These are phyloP conservation scores for Trichoderma arundinaceum DNA, from an alignment of 2,329 filamentous ascomycete species.

Conservation along the genomic window DNA sequence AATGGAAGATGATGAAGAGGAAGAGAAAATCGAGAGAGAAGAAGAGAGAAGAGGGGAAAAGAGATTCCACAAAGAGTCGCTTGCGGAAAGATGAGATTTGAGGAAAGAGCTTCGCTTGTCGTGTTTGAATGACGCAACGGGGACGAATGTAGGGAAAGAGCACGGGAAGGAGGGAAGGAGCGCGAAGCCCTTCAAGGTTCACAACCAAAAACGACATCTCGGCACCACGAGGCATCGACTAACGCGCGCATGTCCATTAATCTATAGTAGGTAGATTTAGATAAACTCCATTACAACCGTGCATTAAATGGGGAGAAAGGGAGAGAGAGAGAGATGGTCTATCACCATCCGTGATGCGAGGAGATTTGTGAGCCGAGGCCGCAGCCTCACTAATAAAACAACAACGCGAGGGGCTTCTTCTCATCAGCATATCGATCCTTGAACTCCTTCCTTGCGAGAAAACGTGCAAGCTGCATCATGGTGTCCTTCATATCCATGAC, in stretches of 20 bases:
- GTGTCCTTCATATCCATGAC: slow-evolving; percentile 96
- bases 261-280: not conserved
- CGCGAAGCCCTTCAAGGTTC: not conserved
- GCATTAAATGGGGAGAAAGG: not conserved
- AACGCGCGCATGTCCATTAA: not conserved
- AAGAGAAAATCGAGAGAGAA: slow-evolving; percentile 30
- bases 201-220: not conserved
- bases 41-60: slow-evolving; percentile 31
- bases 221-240: not conserved
- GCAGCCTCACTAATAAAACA: slow-evolving; percentile 64
- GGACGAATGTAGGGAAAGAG: not conserved
- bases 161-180: not conserved
- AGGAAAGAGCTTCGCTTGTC: slow-evolving; percentile 15
- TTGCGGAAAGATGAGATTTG: not conserved
- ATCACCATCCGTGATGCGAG: not conserved
- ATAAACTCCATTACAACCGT: slow-evolving; percentile 4
- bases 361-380: not conserved
- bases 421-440: slow-evolving; percentile 69
- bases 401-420: slow-evolving; percentile 62
- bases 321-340: not conserved
- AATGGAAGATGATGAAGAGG: slow-evolving; percentile 35
- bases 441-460: slow-evolving; percentile 74
- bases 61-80: slow-evolving; percentile 26
- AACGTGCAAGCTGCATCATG: slow-evolving; percentile 76
- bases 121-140: not conserved